Base-by-base conservation (phyloP, 345 rosid genomes). In the Gossypium herbaceum region DNA sequence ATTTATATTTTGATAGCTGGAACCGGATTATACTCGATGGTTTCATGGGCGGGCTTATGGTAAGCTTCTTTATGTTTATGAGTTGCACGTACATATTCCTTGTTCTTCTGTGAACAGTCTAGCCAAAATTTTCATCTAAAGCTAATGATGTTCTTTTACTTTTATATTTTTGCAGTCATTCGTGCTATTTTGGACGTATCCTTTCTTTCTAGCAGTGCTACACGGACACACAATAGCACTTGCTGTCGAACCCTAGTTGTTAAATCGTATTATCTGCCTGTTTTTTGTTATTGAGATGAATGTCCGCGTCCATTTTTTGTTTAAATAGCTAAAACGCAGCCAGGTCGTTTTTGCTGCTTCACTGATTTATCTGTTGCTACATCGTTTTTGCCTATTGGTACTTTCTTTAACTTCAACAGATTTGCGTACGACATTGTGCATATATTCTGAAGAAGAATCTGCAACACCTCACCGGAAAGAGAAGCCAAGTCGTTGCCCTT, bases 131-230 rank as follows among this genome's bases (percentile, higher is more conserved):
- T 50, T 34, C 24, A 22, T 77, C 2, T 4, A 34, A 34, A 4
- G 59, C 75, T 85, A 69, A 79, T 71, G 0, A 5, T 8, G 7
- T 80, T 45, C 76, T 72, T 78, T 79, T 54, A 63, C 76, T 72
- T 78, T 79, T 54, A 63, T 34, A 6, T 54, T 79, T 66, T 54
- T 84, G 94, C 97, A 95, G 99, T 95, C 99, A 16, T 95, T 95
- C 61, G 99, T 93, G 92, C 90, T 95, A 62, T 95, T 95, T 88
- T 95, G 99, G 99, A 91, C 99, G 98, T 95, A 93, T 93, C 96
- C 96, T 89, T 88, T 76, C 66, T 78, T 50, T 50, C 52, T 41
- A 58, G 13, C 45, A 27, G 6, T 68, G 34, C 6, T 55, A 3
- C 61, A 43, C 24, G 0, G 47, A 34, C 20, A 62, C 66, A 61